Percentiles rank a stretch among this genome's conserved stretches.
phyloP scores from a whole-genome alignment of 176 grass and related monocot genomes.

The Hordeum marinum region DNA sequence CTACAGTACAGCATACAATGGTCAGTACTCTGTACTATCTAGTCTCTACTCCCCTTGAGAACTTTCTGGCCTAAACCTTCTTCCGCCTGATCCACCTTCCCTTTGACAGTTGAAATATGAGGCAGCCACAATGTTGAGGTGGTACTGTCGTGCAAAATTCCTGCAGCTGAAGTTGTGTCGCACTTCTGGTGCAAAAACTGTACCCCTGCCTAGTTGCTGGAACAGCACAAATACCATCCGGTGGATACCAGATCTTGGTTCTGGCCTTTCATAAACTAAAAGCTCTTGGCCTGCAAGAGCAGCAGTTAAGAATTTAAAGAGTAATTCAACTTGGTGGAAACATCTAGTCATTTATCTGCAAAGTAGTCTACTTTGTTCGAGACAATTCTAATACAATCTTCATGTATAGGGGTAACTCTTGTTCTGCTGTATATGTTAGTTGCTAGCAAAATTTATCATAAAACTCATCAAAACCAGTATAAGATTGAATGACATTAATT shows the following conservation, averaged over 20 bases:
- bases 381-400: background rate
- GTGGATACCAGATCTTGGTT: constrained; percentile 76
- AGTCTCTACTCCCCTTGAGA: background rate
- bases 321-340: background rate
- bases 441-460: background rate
- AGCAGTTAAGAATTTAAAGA: constrained; percentile 1
- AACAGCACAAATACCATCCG: constrained; percentile 61
- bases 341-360: background rate
- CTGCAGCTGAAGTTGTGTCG: constrained; percentile 61
- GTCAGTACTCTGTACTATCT: background rate
- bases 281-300: constrained; percentile 48
- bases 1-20: background rate
- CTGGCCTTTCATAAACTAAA: constrained; percentile 52
- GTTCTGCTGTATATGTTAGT: background rate
- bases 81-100: constrained; percentile 60
- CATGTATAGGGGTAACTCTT: background rate
- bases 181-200: constrained; percentile 50
- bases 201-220: constrained; percentile 48
- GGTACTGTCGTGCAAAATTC: constrained; percentile 46
- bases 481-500: background rate
- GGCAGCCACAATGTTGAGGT: constrained; percentile 49
- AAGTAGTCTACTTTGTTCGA: background rate
- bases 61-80: constrained; percentile 40
- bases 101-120: constrained; percentile 81
- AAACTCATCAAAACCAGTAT: background rate